Evolutionary conservation across 495 filamentous ascomycete genomes (phyloP), one percentile per base, ranked within the genome.

Genomic region (Neohortaea acidophila): DNA sequence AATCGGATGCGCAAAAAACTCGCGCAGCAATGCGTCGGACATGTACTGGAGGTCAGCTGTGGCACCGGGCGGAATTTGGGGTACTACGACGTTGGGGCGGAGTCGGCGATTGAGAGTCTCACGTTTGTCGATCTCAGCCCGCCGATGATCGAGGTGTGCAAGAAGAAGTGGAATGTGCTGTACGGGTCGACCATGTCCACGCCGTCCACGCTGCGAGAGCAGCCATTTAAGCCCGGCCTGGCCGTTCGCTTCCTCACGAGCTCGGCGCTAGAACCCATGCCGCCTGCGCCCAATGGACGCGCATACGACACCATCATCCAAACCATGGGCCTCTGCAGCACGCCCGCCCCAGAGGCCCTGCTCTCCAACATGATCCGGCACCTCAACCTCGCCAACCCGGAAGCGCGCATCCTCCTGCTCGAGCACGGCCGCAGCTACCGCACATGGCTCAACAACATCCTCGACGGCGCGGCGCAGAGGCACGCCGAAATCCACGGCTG

Each of bases 241-340:
- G 32, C 19, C 8, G 53, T 58, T 22, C 41, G 53, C 21, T 67
- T 63, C 51, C 35, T 64, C 22, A 48, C 60, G 35, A 59, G 56
- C 32, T 59, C 63, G 45, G 62, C 63, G 7, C 44, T 51, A 10
- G 0, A 30, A 42, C 44, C 3, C 33, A 45, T 41, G 27, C 33
- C 27, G 37, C 41, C 43, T 26, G 43, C 27, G 27, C 49, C 49
- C 14, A 35, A 28, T 18, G 38, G 33, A 21, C 66, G 47, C 24
- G 61, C 65, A 49, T 97, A 80, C 58, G 84, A 94, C 60, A 93
- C 82, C 1, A 64, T 94, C 23, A 54, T 97, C 32, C 84, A 94
- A 57, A 91, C 84, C 11, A 92, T 96, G 73, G 86, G 85, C 1
- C 60, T 96, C 4, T 97, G 89, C 62, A 87, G 80, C 33, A 86